Percentiles rank a stretch among this genome's conserved stretches.
Evolutionary conservation across 2,329 filamentous ascomycete species (phyloP).

Genomic region (Cercospora sojina): DNA sequence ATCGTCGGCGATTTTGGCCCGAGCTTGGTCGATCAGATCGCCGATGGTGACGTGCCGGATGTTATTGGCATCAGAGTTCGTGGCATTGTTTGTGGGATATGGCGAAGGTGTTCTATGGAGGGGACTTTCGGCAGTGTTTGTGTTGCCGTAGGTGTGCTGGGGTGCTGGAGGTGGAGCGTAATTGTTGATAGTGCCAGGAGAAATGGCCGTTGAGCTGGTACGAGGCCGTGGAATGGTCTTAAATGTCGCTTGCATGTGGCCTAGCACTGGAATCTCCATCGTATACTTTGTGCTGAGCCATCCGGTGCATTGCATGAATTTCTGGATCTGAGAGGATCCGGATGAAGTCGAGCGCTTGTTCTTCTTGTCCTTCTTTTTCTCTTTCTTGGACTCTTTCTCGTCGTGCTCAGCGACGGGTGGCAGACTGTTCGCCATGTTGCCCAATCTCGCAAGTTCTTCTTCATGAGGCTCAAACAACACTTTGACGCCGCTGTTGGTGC

Average conservation of each 20-base stretch:
- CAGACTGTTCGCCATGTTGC: background rate
- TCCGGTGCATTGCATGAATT: constrained; percentile 18
- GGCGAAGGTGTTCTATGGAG: background rate
- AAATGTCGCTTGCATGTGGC: constrained; percentile 6
- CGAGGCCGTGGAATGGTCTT: constrained; percentile 5
- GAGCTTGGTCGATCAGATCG: constrained; percentile 13
- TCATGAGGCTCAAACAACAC: constrained; percentile 19
- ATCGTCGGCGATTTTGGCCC: constrained; percentile 7
- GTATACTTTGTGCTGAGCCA: constrained; percentile 17
- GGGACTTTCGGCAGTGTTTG: background rate
- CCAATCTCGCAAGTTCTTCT: constrained; percentile 14
- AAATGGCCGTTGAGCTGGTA: background rate
- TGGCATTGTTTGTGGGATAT: background rate
- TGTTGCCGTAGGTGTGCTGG: background rate
- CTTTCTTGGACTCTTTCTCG: background rate
- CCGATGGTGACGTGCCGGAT: constrained; percentile 12
- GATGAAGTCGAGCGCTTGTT: background rate
- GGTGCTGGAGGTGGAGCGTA: background rate
- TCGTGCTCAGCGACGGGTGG: background rate
- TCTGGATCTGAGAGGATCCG: background rate
- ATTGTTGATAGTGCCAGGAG: background rate
- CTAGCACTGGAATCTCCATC: constrained; percentile 17
- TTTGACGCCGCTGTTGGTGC: constrained; percentile 7
- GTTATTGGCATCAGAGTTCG: background rate
- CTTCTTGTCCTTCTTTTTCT: background rate